These are phyloP conservation scores for Gaultheria prostrata DNA, from an alignment of 148 eudicot genomes.

Conservation along the genomic window DNA sequence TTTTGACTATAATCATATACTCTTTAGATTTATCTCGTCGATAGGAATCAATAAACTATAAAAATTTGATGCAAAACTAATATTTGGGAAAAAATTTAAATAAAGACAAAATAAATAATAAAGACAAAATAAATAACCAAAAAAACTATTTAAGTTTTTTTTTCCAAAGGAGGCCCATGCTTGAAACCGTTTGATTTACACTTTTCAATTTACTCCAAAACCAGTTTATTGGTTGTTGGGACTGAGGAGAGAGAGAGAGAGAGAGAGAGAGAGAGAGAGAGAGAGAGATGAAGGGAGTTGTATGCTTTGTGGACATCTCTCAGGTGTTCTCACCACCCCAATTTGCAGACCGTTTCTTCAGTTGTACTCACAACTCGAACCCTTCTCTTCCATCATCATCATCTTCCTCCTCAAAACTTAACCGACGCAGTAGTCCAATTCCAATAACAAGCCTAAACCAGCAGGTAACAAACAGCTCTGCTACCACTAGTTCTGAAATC, in stretches of 20 bases:
- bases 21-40: too few relatives aligned
- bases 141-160: too few relatives aligned
- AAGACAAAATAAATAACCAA: too few relatives aligned
- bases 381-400: not conserved
- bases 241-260: not conserved
- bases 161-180: too few relatives aligned
- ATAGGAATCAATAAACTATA: too few relatives aligned
- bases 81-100: too few relatives aligned
- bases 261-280: not conserved
- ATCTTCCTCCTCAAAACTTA: not conserved
- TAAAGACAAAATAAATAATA: too few relatives aligned
- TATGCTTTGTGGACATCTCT: not conserved
- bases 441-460: not conserved
- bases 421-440: not conserved
- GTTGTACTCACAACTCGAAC: not conserved
- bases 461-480: not conserved
- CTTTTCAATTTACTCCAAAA: too few relatives aligned
- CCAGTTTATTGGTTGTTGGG: not conserved
- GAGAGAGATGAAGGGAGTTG: conserved; percentile 14
- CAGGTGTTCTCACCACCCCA: not conserved
- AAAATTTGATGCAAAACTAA: too few relatives aligned
- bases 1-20: too few relatives aligned
- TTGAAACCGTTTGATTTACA: too few relatives aligned
- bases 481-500: conserved; percentile 30
- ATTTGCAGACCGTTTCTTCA: not conserved